Evolutionary conservation across 768 basidiomycete species (phyloP).

Genomic region (Boletus sensibilis): DNA sequence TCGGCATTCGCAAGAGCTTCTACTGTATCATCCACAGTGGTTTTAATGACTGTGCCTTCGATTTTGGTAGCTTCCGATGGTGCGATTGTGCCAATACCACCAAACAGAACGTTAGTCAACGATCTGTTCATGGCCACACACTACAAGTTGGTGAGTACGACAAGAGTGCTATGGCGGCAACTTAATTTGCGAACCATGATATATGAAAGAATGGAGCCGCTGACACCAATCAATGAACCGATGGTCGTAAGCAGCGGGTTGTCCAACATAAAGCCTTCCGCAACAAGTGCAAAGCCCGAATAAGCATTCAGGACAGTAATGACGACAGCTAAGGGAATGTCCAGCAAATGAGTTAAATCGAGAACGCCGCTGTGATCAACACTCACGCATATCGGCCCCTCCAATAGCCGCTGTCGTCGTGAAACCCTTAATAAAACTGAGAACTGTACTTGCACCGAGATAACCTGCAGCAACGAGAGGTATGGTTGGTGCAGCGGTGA

Average conservation of each 20-base stretch:
- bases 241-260: constrained; percentile 81
- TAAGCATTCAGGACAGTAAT: constrained; percentile 91
- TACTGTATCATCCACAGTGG: constrained; percentile 76
- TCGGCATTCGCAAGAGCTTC: constrained; percentile 78
- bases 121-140: constrained; percentile 93
- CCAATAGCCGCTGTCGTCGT: constrained; percentile 92
- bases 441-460: constrained; percentile 64
- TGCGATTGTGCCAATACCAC: constrained; percentile 66
- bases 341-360: constrained; percentile 3
- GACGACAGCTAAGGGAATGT: constrained; percentile 61
- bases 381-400: constrained; percentile 90
- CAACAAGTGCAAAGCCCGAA: constrained; percentile 87
- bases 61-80: constrained; percentile 66
- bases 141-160: constrained; percentile 37
- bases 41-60: constrained; percentile 79
- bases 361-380: background rate
- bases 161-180: background rate
- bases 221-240: constrained; percentile 85
- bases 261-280: constrained; percentile 91
- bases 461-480: constrained; percentile 78
- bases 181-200: constrained; percentile 66
- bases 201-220: constrained; percentile 87
- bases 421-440: constrained; percentile 84
- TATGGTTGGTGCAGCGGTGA: constrained; percentile 64
- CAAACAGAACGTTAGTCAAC: constrained; percentile 81